These are phyloP conservation scores for Cryptosporidium canis DNA, from an alignment of 169 alveolate genomes.

Conservation along the genomic window DNA sequence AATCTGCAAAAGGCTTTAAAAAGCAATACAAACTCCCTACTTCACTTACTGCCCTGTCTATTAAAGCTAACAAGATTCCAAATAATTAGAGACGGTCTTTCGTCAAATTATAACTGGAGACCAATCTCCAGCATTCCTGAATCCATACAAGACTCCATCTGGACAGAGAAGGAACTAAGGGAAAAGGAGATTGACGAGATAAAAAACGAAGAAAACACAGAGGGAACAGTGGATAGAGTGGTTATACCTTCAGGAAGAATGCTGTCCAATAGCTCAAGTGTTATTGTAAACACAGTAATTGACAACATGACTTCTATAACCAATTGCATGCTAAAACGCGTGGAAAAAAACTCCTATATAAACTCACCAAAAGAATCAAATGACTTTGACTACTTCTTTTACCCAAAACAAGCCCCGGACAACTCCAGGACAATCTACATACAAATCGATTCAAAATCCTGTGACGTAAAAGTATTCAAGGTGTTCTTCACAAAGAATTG, in stretches of 20 bases:
- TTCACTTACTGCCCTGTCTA: slow-evolving; percentile 10
- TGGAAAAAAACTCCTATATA: neutral
- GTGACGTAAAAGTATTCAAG: neutral
- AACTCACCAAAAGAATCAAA: neutral
- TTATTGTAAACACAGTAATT: slow-evolving; percentile 6
- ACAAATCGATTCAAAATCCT: neutral
- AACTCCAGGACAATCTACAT: slow-evolving; percentile 18
- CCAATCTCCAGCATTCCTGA: slow-evolving; percentile 2
- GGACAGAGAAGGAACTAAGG: neutral
- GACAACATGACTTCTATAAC: slow-evolving; percentile 17
- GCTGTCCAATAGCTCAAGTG: neutral
- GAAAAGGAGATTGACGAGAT: neutral
- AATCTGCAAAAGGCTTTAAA: slow-evolving; percentile 4
- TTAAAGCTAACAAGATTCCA: slow-evolving; percentile 42
- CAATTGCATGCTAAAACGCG: neutral
- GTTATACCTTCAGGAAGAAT: neutral
- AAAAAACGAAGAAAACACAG: neutral
- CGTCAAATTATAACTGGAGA: slow-evolving; percentile 5
- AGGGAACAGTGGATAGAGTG: neutral
- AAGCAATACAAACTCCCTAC: neutral
- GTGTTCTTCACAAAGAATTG: slow-evolving; percentile 19
- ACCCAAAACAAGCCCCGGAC: neutral
- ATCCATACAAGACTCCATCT: slow-evolving; percentile 15
- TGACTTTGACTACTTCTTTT: slow-evolving; percentile 24
- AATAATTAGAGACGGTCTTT: slow-evolving; percentile 1